Evolutionary conservation across 2,329 filamentous ascomycete species (phyloP).

Genomic region (Nectriaceae sp.): DNA sequence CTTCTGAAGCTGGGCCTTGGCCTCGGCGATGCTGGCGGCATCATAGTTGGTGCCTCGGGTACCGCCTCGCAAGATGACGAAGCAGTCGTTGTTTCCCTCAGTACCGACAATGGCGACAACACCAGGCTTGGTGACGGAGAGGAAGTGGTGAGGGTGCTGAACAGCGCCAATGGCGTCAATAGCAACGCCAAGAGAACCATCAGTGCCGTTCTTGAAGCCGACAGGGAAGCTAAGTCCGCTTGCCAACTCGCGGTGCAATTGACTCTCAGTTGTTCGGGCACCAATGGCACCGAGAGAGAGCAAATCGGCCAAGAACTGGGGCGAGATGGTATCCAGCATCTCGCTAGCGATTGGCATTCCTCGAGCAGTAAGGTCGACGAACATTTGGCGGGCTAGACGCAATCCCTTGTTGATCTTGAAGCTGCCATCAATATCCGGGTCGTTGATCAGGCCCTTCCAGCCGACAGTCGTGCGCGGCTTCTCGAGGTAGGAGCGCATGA

Average conservation of each 20-base stretch:
- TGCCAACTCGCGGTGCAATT: constrained; percentile 92
- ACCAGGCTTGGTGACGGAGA: constrained; percentile 95
- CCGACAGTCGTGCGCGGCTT: constrained; percentile 97
- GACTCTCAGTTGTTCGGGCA: constrained; percentile 93
- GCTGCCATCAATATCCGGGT: constrained; percentile 96
- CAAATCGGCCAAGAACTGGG: constrained; percentile 92
- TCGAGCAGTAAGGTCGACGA: constrained; percentile 85
- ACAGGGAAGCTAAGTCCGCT: constrained; percentile 95
- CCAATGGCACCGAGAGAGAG: constrained; percentile 91
- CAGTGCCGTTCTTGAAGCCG: constrained; percentile 99
- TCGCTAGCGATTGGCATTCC: constrained; percentile 97
- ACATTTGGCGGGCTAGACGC: constrained; percentile 82
- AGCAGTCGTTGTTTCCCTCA: constrained; percentile 93
- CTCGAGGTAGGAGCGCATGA: constrained; percentile 98
- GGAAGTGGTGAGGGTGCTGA: constrained; percentile 90
- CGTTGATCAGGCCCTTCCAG: constrained; percentile 99
- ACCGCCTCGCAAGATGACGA: constrained; percentile 91
- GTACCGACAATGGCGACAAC: constrained; percentile 95
- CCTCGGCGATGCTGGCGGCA: constrained; percentile 77
- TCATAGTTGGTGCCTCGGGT: constrained; percentile 95
- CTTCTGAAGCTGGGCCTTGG: constrained; percentile 76
- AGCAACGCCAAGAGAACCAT: constrained; percentile 84
- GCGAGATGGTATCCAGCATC: constrained; percentile 97
- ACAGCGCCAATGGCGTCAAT: constrained; percentile 96
- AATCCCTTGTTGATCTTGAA: constrained; percentile 99